Percentiles rank a stretch among this genome's conserved stretches.
These are phyloP conservation scores for Lichtheimia ramosa DNA, from an alignment of 371 early-diverging fungal species.

Conservation along the genomic window DNA sequence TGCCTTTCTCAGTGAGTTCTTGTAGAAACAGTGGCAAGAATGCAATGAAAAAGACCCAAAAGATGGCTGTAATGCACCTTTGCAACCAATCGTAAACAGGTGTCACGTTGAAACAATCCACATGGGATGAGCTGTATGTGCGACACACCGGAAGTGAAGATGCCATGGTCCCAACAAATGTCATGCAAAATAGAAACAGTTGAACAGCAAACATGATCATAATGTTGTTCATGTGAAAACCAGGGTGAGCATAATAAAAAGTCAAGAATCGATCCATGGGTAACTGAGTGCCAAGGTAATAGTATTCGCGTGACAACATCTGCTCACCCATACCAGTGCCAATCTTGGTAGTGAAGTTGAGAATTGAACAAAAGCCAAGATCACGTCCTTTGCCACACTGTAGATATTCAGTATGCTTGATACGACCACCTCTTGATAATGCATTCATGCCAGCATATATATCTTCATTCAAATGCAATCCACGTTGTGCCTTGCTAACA, in stretches of 20 bases:
- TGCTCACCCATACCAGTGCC: slow-evolving; percentile 94
- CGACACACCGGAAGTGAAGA: slow-evolving; percentile 53
- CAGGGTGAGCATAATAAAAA: slow-evolving; percentile 87
- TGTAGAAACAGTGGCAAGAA: slow-evolving; percentile 88
- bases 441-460: slow-evolving; percentile 93
- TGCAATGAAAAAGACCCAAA: slow-evolving; percentile 79
- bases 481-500: slow-evolving; percentile 88
- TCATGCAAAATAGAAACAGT: slow-evolving; percentile 80
- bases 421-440: slow-evolving; percentile 80
- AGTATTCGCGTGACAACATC: slow-evolving; percentile 86
- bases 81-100: slow-evolving; percentile 82
- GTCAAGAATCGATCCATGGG: slow-evolving; percentile 85
- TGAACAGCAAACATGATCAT: slow-evolving; percentile 87
- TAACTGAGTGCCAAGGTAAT: slow-evolving; percentile 82
- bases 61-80: slow-evolving; percentile 75
- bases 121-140: slow-evolving; percentile 10
- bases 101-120: slow-evolving; percentile 69
- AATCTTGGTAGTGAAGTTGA: slow-evolving; percentile 88
- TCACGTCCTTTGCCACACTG: slow-evolving; percentile 93
- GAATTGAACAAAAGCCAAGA: slow-evolving; percentile 85
- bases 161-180: slow-evolving; percentile 74
- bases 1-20: slow-evolving; percentile 85
- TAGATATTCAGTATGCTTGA: slow-evolving; percentile 89
- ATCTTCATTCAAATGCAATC: slow-evolving; percentile 90
- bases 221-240: slow-evolving; percentile 91